phyloP scores from a whole-genome alignment of 2,329 filamentous ascomycete genomes.

The Talaromyces funiculosus region DNA sequence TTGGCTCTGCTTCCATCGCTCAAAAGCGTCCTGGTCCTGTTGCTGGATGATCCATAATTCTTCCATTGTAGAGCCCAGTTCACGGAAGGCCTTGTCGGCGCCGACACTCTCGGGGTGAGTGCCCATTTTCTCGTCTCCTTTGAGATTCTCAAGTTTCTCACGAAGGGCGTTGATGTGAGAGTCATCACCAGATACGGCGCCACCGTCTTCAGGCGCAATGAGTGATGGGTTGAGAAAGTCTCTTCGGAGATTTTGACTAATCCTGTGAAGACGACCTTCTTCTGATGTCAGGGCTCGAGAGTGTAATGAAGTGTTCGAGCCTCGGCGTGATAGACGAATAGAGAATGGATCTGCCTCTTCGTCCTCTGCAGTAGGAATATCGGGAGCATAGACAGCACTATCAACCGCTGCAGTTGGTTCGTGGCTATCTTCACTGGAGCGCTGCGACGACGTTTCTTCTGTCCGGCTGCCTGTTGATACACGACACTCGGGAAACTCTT shows the following conservation, averaged over 20 bases:
- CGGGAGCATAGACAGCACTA: constrained; percentile 23
- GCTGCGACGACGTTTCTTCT: constrained; percentile 28
- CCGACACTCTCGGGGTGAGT: constrained; percentile 35
- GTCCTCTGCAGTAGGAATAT: constrained; percentile 31
- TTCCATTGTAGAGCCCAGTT: constrained; percentile 42
- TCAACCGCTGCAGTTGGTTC: constrained; percentile 29
- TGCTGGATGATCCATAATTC: constrained; percentile 39
- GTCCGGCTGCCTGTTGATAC: constrained; percentile 18
- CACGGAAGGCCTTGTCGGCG: constrained; percentile 36
- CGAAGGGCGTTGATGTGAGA: constrained; percentile 43
- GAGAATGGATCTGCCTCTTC: constrained; percentile 40
- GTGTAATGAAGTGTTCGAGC: constrained; percentile 63
- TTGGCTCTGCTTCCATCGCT: constrained; percentile 41
- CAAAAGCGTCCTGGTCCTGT: constrained; percentile 41
- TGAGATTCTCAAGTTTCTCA: constrained; percentile 39
- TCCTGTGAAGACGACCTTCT: constrained; percentile 64
- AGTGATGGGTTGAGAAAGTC: constrained; percentile 53
- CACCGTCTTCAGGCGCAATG: constrained; percentile 33
- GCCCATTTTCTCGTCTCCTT: constrained; percentile 36
- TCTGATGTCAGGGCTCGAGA: constrained; percentile 60
- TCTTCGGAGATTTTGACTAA: constrained; percentile 61
- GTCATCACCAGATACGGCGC: constrained; percentile 31
- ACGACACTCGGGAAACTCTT: constrained; percentile 77
- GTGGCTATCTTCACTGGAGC: constrained; percentile 28
- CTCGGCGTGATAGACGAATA: constrained; percentile 52